Evolutionary conservation across 495 filamentous ascomycete genomes (phyloP), one percentile per base, ranked within the genome.

Genomic region (Astrothelium macrocarpum): DNA sequence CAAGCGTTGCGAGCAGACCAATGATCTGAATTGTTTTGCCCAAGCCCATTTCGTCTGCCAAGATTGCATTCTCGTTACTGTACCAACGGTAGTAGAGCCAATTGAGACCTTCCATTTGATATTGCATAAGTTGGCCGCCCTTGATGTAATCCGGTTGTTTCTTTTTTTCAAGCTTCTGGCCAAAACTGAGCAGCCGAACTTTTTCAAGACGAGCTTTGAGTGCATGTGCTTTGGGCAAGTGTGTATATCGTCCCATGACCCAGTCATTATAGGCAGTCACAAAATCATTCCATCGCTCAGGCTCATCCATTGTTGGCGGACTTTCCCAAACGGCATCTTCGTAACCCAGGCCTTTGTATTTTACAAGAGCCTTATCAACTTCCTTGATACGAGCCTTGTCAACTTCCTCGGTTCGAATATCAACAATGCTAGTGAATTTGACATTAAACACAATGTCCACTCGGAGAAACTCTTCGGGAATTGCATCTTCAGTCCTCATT

Each of bases 41-140:
- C 11, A 99, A 84, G 3, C 95, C 95, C 95, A 99, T 99, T 72
- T 99, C 95, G 68, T 99, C 95, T 1, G 95, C 95, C 1, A 99
- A 82, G 69, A 99, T 94, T n/a, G 88, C 87, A 68, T 95, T 97
- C 65, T 89, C 81, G 65, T 86, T 79, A 58, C 83, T 77, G 65
- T 88, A 84, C 78, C 90, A 96, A 71, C 90, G 92, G 72, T 90
- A 96, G 64, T 95, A 87, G n/a, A 97, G 82, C 91, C 94, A 99
- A 71, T 97, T 97, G 63, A 97, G 73, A 18, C 95, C 95, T 23
- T 97, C 90, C 45, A 93, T 76, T 71, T 99, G 95, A 71, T 99
- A 99, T 12, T 82, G 78, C 92, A 99, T 97, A 42, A 97, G 78
- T 64, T 90, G 80, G 11, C 93, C 93, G 25, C 89, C 86, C 25